These are phyloP conservation scores for Venturia pyrina DNA, from an alignment of 2,329 filamentous ascomycete species.

Conservation along the genomic window DNA sequence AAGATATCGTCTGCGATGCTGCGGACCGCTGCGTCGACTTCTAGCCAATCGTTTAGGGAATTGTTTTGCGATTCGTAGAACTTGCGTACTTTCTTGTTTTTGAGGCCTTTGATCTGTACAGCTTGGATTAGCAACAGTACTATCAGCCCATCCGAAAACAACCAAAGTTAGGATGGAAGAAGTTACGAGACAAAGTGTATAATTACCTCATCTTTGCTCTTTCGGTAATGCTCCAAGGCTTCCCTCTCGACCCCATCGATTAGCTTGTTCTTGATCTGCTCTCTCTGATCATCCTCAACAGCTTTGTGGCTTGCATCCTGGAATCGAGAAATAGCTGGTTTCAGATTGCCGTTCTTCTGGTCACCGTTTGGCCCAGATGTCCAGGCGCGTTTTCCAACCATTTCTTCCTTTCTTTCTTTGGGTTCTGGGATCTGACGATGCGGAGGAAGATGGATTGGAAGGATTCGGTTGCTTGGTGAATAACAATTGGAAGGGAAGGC, in stretches of 20 bases:
- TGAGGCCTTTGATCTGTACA: constrained; percentile 38
- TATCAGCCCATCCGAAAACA: background rate
- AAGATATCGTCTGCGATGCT: constrained; percentile 48
- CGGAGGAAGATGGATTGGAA: background rate
- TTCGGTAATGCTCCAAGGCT: constrained; percentile 39
- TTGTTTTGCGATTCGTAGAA: constrained; percentile 49
- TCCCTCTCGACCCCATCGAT: constrained; percentile 37
- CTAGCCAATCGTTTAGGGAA: constrained; percentile 46
- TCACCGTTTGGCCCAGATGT: background rate
- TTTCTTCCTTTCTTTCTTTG: background rate
- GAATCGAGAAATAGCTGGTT: constrained; percentile 1
- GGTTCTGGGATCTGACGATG: background rate
- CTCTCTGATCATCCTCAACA: constrained; percentile 34
- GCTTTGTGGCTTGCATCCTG: constrained; percentile 28
- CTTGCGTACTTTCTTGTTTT: constrained; percentile 40
- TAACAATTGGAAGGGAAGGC: background rate
- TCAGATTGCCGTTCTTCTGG: background rate
- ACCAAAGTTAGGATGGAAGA: background rate
- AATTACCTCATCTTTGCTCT: constrained; percentile 38
- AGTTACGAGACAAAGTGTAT: background rate
- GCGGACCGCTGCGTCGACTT: constrained; percentile 48
- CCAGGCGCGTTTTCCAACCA: constrained; percentile 5
- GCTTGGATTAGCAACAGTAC: background rate
- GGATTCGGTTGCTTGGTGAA: background rate
- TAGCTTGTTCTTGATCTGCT: constrained; percentile 40